A percentile compares a stretch with the other conserved stretches of the same genome.
These are phyloP conservation scores for Bidens hawaiensis DNA, from an alignment of 140 eudicot species.

Conservation along the genomic window DNA sequence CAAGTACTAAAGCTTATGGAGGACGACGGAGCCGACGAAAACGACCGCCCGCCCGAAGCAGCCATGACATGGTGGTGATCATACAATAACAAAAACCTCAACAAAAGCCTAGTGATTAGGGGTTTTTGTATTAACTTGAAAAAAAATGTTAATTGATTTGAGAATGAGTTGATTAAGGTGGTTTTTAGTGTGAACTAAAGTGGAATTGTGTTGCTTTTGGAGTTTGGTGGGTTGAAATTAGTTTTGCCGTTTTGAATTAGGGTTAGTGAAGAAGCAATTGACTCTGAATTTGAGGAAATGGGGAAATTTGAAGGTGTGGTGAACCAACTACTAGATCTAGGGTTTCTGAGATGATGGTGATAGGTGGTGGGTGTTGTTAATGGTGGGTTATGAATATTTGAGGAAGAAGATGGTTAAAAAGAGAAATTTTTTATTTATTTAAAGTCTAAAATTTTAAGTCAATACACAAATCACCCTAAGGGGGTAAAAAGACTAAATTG, in stretches of 20 bases:
- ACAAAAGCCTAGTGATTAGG: slow-evolving; percentile 47
- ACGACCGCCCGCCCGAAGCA: slow-evolving; percentile 84
- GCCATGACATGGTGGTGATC: slow-evolving; percentile 78
- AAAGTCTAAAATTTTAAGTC: no score
- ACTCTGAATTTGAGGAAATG: slow-evolving; percentile 21
- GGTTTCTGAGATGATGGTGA: no score
- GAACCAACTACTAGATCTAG: no score
- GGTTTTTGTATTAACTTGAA: slow-evolving; percentile 59
- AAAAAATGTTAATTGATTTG: slow-evolving; percentile 23
- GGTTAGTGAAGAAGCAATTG: slow-evolving; percentile 23
- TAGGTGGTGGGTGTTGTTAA: no score
- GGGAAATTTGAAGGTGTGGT: background rate
- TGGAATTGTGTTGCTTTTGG: slow-evolving; percentile 13
- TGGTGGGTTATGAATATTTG: no score
- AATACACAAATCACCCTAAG: no score
- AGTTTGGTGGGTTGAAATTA: background rate
- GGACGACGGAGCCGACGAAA: slow-evolving; percentile 44
- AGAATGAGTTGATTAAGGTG: slow-evolving; percentile 6
- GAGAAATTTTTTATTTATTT: no score
- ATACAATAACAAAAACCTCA: slow-evolving; percentile 51
- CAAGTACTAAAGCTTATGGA: slow-evolving; percentile 43
- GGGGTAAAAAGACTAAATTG: no score
- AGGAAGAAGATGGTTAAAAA: no score
- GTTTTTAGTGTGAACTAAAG: background rate
- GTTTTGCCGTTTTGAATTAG: background rate